Percentiles rank a stretch among this genome's conserved stretches.
Evolutionary conservation across 2,329 filamentous ascomycete species (phyloP).

Genomic region (Mollisia scopiformis): DNA sequence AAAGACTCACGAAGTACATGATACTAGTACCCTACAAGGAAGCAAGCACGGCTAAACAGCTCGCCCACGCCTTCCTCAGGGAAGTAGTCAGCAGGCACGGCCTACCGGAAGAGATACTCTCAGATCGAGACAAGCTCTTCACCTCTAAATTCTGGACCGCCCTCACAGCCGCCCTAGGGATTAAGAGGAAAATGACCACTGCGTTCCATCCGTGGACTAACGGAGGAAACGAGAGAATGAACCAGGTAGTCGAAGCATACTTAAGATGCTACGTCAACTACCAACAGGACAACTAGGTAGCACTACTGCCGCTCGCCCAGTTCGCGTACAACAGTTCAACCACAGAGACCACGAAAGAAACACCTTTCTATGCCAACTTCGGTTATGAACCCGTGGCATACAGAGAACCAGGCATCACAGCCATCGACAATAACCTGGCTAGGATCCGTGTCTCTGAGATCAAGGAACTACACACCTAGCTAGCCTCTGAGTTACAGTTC

Average conservation of each 20-base stretch:
- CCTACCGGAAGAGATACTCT: conserved; percentile 15
- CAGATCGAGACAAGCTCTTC: conserved; percentile 19
- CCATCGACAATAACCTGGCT: not conserved
- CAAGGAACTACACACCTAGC: not conserved
- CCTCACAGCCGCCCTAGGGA: conserved; percentile 2
- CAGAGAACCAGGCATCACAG: not conserved
- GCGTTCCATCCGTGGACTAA: conserved; percentile 15
- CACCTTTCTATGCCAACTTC: conserved; percentile 10
- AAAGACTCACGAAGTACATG: conserved; percentile 5
- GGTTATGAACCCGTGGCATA: conserved; percentile 1
- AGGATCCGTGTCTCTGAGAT: not conserved
- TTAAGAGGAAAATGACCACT: conserved; percentile 14
- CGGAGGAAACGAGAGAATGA: conserved; percentile 5
- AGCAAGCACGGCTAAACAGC: not conserved
- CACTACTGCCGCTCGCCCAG: conserved; percentile 6
- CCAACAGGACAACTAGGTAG: conserved; percentile 7
- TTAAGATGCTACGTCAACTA: conserved; percentile 13
- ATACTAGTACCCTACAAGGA: conserved; percentile 9
- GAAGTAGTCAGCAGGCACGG: conserved; percentile 1
- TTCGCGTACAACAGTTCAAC: conserved; percentile 13
- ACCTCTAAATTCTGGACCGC: conserved; percentile 13
- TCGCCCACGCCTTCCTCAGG: conserved; percentile 5
- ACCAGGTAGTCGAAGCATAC: conserved; percentile 13
- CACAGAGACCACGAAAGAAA: not conserved
- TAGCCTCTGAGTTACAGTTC: not conserved